Percentiles rank a stretch among this genome's conserved stretches.
phyloP scores from a whole-genome alignment of 2,329 filamentous ascomycete species.

The Dothidotthia symphoricarpi region DNA sequence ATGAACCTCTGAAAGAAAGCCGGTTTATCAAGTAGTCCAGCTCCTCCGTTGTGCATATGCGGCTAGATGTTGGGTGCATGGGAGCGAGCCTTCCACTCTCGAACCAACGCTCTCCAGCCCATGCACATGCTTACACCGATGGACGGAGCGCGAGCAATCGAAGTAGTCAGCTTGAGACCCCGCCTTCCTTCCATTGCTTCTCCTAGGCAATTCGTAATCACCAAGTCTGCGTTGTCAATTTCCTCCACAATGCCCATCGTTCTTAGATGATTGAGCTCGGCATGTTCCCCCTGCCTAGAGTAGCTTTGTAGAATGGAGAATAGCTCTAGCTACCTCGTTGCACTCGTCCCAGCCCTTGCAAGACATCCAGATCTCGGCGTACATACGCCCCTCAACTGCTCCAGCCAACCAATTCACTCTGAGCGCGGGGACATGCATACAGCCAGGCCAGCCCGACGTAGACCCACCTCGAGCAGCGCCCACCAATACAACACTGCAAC shows the following conservation, averaged over 20 bases:
- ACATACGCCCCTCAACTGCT: conserved; percentile 14
- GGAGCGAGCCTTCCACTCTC: conserved; percentile 28
- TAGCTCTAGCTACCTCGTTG: neutral
- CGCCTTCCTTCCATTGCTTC: conserved; percentile 16
- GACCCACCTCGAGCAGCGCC: conserved; percentile 23
- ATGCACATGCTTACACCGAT: conserved; percentile 17
- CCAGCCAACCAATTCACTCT: conserved; percentile 20
- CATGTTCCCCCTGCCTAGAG: neutral
- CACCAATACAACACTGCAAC: conserved; percentile 22
- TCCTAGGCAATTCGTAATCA: conserved; percentile 1
- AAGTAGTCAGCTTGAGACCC: conserved; percentile 20
- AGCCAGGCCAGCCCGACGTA: conserved; percentile 20
- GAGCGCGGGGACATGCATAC: conserved; percentile 27
- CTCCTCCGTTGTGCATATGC: conserved; percentile 39
- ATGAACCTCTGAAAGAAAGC: conserved; percentile 17
- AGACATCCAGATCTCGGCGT: conserved; percentile 12
- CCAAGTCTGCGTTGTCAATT: neutral
- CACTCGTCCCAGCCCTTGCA: conserved; percentile 1
- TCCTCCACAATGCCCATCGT: neutral
- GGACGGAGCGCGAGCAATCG: conserved; percentile 9
- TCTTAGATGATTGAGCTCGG: neutral
- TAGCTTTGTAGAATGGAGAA: neutral
- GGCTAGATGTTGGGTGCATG: conserved; percentile 38
- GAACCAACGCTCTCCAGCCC: conserved; percentile 20
- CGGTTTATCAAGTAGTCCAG: conserved; percentile 22